A percentile compares a stretch with the other conserved stretches of the same genome.
Evolutionary conservation across 116 monocot genomes (phyloP).

Genomic region (Dioscorea cayenensis): DNA sequence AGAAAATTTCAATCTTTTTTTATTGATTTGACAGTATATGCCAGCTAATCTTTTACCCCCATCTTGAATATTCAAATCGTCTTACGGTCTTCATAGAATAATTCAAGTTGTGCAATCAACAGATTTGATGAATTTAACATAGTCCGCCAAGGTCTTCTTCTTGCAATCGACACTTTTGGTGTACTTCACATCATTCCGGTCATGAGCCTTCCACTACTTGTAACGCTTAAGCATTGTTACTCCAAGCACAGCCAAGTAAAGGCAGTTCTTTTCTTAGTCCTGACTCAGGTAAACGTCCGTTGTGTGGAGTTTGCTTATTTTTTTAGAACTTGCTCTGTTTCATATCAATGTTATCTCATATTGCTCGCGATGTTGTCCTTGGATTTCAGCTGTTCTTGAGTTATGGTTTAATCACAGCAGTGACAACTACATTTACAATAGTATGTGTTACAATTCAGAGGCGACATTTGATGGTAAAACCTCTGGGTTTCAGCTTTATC

Average conservation of each 20-base stretch:
- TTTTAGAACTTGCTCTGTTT: background rate
- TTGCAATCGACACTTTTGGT: constrained; percentile 91
- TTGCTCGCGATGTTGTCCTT: constrained; percentile 3
- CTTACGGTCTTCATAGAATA: background rate
- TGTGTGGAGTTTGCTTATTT: too few species aligned
- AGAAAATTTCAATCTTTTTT: background rate
- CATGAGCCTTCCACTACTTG: constrained; percentile 74
- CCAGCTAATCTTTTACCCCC: background rate
- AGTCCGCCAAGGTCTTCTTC: constrained; percentile 74
- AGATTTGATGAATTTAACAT: constrained; percentile 95
- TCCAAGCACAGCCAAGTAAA: constrained; percentile 11
- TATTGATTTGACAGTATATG: background rate
- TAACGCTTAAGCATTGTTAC: constrained; percentile 12
- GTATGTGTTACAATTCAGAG: constrained; percentile 86
- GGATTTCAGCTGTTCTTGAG: constrained; percentile 58
- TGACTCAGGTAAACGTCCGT: constrained; percentile 46
- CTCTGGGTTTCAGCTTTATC: background rate
- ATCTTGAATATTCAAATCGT: background rate
- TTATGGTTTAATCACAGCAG: constrained; percentile 74
- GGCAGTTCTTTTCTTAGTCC: constrained; percentile 20
- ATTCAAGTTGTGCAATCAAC: constrained; percentile 12
- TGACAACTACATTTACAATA: constrained; percentile 64
- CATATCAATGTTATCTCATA: background rate
- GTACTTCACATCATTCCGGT: constrained; percentile 79
- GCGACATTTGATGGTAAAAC: constrained; percentile 85